A percentile compares a stretch with the other conserved stretches of the same genome.
Evolutionary conservation across 495 filamentous ascomycete genomes (phyloP).

Genomic region (Lophiostoma macrostomum): DNA sequence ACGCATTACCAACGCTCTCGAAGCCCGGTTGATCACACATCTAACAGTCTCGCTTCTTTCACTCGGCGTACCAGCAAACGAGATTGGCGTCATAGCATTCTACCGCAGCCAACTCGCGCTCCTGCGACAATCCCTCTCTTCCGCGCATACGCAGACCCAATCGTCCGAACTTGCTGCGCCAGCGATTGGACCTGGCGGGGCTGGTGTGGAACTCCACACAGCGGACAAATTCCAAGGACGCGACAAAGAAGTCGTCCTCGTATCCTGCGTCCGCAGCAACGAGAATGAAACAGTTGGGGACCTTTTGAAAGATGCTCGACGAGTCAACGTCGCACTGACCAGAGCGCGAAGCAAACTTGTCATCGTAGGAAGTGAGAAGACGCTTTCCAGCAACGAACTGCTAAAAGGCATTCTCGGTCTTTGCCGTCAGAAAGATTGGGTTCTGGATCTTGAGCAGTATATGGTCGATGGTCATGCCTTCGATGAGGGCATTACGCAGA

Average conservation of each 20-base stretch:
- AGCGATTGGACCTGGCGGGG: conserved; percentile 19
- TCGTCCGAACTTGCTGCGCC: conserved; percentile 15
- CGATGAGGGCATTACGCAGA: conserved; percentile 49
- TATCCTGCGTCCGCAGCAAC: conserved; percentile 84
- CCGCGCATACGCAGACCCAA: conserved; percentile 18
- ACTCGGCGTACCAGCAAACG: conserved; percentile 65
- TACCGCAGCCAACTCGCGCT: conserved; percentile 86
- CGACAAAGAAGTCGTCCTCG: conserved; percentile 87
- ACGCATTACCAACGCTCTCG: conserved; percentile 79
- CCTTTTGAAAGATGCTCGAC: conserved; percentile 82
- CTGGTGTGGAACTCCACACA: conserved; percentile 84
- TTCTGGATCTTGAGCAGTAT: conserved; percentile 62
- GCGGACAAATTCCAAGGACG: conserved; percentile 94
- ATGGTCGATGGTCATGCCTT: conserved; percentile 69
- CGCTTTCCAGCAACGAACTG: conserved; percentile 72
- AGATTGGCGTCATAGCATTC: conserved; percentile 97
- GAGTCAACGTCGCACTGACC: conserved; percentile 95
- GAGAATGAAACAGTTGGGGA: conserved; percentile 77
- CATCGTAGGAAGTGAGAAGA: conserved; percentile 75
- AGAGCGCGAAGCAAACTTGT: conserved; percentile 85
- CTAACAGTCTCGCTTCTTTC: conserved; percentile 75
- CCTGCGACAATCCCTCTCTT: conserved; percentile 42
- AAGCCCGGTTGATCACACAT: conserved; percentile 70
- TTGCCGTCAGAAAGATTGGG: conserved; percentile 71
- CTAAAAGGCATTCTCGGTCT: conserved; percentile 69